phyloP scores from a whole-genome alignment of 129 eudicot species.

The Escallonia herrerae region DNA sequence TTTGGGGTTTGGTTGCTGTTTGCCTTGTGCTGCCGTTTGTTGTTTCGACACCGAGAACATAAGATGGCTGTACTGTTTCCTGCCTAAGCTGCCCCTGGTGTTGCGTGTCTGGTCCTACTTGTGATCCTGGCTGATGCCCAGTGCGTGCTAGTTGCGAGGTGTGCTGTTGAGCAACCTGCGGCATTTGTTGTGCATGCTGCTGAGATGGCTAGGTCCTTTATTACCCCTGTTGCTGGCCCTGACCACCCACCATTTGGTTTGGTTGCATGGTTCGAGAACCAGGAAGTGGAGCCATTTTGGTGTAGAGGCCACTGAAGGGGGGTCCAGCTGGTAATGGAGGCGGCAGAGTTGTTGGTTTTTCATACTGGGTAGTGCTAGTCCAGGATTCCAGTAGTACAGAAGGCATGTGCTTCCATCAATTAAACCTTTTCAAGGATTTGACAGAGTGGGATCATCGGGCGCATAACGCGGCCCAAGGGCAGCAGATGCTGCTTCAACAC shows the following conservation, averaged over 20 bases:
- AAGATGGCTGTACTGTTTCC: constrained; percentile 34
- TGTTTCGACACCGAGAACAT: constrained; percentile 13
- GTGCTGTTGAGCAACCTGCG: constrained; percentile 32
- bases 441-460: constrained; percentile 85
- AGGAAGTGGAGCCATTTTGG: constrained; percentile 45
- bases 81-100: constrained; percentile 42
- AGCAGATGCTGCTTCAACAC: constrained; percentile 65
- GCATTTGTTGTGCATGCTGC: constrained; percentile 29
- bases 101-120: constrained; percentile 25
- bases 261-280: constrained; percentile 35
- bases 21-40: constrained; percentile 22
- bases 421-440: constrained; percentile 94
- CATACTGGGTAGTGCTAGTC: constrained; percentile 84
- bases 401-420: constrained; percentile 85
- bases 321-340: constrained; percentile 65
- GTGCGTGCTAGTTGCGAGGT: constrained; percentile 29
- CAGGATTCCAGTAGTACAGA: constrained; percentile 90
- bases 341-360: constrained; percentile 53
- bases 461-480: constrained; percentile 84
- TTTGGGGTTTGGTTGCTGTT: too few relatives aligned
- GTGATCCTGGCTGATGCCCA: constrained; percentile 34
- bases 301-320: constrained; percentile 45
- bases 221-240: constrained; percentile 44
- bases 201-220: constrained; percentile 24
- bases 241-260: constrained; percentile 33